A percentile compares a stretch with the other conserved stretches of the same genome.
Evolutionary conservation across 2,329 filamentous ascomycete species (phyloP).

Genomic region (Cercospora sp.): DNA sequence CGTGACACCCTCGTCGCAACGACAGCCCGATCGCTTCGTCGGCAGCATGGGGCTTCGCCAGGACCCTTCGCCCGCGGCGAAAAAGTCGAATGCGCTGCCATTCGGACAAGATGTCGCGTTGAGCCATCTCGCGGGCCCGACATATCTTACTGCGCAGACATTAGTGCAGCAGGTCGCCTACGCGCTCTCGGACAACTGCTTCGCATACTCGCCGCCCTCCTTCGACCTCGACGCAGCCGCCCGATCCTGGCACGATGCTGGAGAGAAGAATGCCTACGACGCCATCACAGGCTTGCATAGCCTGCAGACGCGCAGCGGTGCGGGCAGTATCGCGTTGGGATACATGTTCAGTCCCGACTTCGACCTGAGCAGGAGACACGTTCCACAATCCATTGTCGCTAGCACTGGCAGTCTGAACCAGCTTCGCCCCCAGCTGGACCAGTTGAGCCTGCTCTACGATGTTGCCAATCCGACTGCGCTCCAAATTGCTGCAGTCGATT

Average conservation of each 20-base stretch:
- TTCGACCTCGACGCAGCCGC: constrained; percentile 87
- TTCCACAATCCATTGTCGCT: constrained; percentile 87
- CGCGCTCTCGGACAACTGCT: constrained; percentile 93
- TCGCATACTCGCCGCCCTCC: constrained; percentile 90
- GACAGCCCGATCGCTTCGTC: constrained; percentile 27
- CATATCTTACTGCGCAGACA: constrained; percentile 88
- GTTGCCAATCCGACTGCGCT: constrained; percentile 91
- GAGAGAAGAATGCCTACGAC: constrained; percentile 77
- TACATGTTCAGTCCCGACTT: constrained; percentile 99
- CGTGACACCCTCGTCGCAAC: background rate
- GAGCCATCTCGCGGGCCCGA: constrained; percentile 73
- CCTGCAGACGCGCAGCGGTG: constrained; percentile 84
- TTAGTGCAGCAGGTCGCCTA: constrained; percentile 96
- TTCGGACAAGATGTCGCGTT: constrained; percentile 55
- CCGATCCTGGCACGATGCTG: constrained; percentile 69
- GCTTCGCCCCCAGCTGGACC: constrained; percentile 81
- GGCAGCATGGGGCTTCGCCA: constrained; percentile 36
- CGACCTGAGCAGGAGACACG: constrained; percentile 82
- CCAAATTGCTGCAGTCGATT: constrained; percentile 89
- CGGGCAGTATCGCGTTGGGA: constrained; percentile 85
- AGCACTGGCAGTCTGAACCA: constrained; percentile 79
- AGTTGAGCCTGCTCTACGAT: constrained; percentile 86
- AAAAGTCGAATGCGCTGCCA: constrained; percentile 51
- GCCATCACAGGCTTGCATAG: constrained; percentile 74
- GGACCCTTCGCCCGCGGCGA: constrained; percentile 12